Conservation (phyloP, 352 stramenopile genomes). For the Stephanocyclus meneghinianus region DNA sequence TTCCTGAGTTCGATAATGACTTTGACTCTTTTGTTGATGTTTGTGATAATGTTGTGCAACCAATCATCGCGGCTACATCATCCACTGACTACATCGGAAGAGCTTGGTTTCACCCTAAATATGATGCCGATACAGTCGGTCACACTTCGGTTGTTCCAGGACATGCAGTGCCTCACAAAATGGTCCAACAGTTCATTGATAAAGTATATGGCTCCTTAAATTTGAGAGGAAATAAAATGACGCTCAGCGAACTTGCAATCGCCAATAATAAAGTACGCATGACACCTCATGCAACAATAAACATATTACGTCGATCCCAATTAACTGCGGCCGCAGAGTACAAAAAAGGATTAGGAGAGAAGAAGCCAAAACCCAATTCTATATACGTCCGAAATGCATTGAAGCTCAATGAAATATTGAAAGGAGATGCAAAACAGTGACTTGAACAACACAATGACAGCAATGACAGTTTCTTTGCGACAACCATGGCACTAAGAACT, state of each 20-base stretch:
- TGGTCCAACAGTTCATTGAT: conserved; percentile 55
- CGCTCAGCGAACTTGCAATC: conserved; percentile 18
- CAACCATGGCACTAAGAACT: too few relatives aligned
- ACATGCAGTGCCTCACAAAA: conserved; percentile 57
- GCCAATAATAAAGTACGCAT: conserved; percentile 58
- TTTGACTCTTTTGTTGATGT: conserved; percentile 50
- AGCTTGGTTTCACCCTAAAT: conserved; percentile 64
- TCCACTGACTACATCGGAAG: conserved; percentile 50
- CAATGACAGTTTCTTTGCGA: too few relatives aligned
- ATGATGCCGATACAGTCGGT: conserved; percentile 45
- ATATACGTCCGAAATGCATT: conserved; percentile 63
- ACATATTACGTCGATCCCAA: conserved; percentile 56
- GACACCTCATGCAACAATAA: conserved; percentile 66
- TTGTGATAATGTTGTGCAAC: conserved; percentile 61
- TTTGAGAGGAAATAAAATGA: conserved; percentile 5
- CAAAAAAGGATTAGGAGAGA: conserved; percentile 41
- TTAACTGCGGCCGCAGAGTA: conserved; percentile 42
- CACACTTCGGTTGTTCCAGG: conserved; percentile 49
- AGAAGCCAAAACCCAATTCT: conserved; percentile 50
- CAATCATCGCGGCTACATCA: conserved; percentile 33
- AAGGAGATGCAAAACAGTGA: background rate
- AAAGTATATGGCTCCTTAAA: conserved; percentile 9
- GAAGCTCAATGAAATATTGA: conserved; percentile 21
- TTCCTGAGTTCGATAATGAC: conserved; percentile 50
- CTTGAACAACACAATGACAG: too few relatives aligned